phyloP scores from a whole-genome alignment of 352 stramenopile genomes.

The Phytophthora multivora region DNA sequence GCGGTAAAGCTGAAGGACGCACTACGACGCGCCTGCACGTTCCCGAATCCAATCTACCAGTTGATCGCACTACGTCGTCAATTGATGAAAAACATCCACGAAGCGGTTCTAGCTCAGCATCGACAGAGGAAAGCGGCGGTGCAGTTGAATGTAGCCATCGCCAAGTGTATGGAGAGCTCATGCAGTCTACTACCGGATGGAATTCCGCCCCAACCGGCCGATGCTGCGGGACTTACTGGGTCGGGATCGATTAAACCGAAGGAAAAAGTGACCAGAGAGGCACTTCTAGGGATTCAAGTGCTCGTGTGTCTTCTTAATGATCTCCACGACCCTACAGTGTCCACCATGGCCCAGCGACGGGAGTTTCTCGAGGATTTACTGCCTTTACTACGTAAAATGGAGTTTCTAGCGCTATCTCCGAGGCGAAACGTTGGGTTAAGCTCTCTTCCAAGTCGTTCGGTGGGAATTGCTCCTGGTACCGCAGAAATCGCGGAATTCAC shows the following conservation, averaged over 20 bases:
- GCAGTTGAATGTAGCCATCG: constrained; percentile 19
- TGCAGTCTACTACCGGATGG: background rate
- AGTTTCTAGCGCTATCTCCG: constrained; percentile 44
- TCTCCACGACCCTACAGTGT: constrained; percentile 26
- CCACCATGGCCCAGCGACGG: constrained; percentile 30
- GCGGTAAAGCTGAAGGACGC: constrained; percentile 52
- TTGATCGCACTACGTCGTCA: constrained; percentile 55
- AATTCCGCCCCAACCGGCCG: background rate
- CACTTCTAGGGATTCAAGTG: constrained; percentile 48
- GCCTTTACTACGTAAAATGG: constrained; percentile 42
- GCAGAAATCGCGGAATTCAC: constrained; percentile 31
- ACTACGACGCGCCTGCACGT: constrained; percentile 42
- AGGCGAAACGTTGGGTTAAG: constrained; percentile 1
- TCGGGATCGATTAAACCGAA: constrained; percentile 28
- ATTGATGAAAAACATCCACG: constrained; percentile 66
- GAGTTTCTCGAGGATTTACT: constrained; percentile 57
- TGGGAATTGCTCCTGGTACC: background rate
- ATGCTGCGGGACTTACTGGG: background rate
- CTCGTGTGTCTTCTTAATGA: constrained; percentile 42
- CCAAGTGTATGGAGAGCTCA: constrained; percentile 16
- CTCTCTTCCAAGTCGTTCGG: background rate
- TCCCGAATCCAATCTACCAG: constrained; percentile 63
- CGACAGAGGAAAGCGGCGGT: constrained; percentile 41
- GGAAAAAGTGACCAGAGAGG: constrained; percentile 40
- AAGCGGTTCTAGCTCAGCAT: constrained; percentile 50